Conservation (phyloP, 108 stramenopile genomes). For the Skeletonema marinoi region DNA sequence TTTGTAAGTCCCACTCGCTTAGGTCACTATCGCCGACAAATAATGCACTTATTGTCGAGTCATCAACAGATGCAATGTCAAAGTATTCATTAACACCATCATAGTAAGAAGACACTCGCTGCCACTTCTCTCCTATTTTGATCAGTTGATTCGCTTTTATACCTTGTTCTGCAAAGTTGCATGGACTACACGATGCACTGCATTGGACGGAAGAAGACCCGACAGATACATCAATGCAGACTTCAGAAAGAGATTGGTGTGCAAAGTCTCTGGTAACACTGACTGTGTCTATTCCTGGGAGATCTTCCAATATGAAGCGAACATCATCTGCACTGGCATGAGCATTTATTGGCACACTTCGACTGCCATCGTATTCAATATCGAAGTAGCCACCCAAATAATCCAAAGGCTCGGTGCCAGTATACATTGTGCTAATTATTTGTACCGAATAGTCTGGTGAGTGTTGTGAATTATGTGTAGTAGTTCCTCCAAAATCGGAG, state of each 20-base stretch:
- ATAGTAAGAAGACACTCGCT: slow-evolving; percentile 62
- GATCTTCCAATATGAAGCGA: slow-evolving; percentile 52
- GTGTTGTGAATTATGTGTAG: slow-evolving; percentile 8
- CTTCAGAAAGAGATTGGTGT: slow-evolving; percentile 17
- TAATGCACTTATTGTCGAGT: slow-evolving; percentile 49
- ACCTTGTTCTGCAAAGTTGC: slow-evolving; percentile 53
- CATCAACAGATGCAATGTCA: slow-evolving; percentile 49
- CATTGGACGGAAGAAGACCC: slow-evolving; percentile 45
- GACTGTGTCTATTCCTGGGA: slow-evolving; percentile 64
- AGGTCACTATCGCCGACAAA: slow-evolving; percentile 46
- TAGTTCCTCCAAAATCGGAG: slow-evolving; percentile 21
- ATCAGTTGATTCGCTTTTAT: slow-evolving; percentile 55
- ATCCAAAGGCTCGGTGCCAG: slow-evolving; percentile 1
- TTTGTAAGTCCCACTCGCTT: slow-evolving; percentile 24
- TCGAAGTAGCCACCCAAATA: slow-evolving; percentile 62
- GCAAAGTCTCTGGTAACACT: slow-evolving; percentile 46
- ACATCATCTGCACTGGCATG: slow-evolving; percentile 66
- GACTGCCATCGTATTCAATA: slow-evolving; percentile 58
- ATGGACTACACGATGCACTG: slow-evolving; percentile 47
- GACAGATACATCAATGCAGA: slow-evolving; percentile 43
- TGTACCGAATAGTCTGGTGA: slow-evolving; percentile 49
- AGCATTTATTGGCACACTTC: slow-evolving; percentile 49
- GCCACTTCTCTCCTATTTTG: slow-evolving; percentile 60
- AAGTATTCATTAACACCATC: slow-evolving; percentile 48
- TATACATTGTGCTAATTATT: slow-evolving; percentile 37